phyloP scores from a whole-genome alignment of 192 early-diverging fungal species.

The Chytriomyces confervae region DNA sequence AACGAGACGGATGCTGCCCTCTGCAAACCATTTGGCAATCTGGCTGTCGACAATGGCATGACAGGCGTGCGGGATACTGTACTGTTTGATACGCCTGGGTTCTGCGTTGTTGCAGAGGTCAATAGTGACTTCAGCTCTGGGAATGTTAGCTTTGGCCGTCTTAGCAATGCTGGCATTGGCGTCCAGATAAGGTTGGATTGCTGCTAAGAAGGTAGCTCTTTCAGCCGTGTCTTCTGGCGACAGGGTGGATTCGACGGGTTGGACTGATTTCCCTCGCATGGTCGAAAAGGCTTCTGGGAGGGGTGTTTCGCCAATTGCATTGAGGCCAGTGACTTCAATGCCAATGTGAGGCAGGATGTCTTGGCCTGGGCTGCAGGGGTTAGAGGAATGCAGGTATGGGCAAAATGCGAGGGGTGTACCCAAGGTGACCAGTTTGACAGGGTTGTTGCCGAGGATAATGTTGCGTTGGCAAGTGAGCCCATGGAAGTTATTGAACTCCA shows the following conservation, averaged over 20 bases:
- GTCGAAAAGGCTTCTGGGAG: neutral
- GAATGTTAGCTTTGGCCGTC: neutral
- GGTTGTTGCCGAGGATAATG: slow-evolving; percentile 1
- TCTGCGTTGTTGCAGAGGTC: slow-evolving; percentile 7
- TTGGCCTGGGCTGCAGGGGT: too few relatives aligned
- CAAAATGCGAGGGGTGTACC: neutral
- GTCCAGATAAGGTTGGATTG: slow-evolving; percentile 8
- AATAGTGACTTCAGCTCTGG: neutral
- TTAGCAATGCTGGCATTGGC: neutral
- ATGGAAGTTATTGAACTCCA: too few relatives aligned
- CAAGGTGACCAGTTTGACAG: slow-evolving; percentile 4
- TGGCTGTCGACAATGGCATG: neutral
- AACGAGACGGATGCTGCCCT: neutral
- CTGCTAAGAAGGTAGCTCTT: neutral
- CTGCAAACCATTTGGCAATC: neutral
- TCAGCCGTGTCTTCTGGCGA: neutral
- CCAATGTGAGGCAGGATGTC: neutral
- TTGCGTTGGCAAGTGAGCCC: neutral
- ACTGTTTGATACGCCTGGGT: neutral
- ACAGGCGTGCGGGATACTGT: neutral
- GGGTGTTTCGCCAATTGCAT: slow-evolving; percentile 4
- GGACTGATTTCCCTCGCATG: neutral
- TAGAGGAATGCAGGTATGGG: too few relatives aligned
- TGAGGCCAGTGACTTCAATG: slow-evolving; percentile 5
- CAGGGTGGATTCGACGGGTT: neutral